Evolutionary conservation across 2,329 filamentous ascomycete genomes (phyloP).

Genomic region (Clarireedia paspali): DNA sequence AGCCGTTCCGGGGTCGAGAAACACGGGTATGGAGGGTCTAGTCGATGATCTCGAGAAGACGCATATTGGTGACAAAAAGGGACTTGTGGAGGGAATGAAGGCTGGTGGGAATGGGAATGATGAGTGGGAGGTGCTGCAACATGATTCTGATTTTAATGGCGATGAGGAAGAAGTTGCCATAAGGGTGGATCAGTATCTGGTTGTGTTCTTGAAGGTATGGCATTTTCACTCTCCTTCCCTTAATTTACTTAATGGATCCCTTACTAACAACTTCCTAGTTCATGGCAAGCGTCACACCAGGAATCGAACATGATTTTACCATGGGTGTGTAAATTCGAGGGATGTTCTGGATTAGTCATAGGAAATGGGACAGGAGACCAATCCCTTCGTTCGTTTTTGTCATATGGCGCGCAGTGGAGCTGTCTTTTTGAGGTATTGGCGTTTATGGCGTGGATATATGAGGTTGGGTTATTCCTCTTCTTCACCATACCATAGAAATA

Average conservation of each 20-base stretch:
- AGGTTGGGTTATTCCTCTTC: too few species aligned
- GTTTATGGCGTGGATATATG: neutral
- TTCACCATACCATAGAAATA: too few species aligned
- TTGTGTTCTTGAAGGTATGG: conserved; percentile 73
- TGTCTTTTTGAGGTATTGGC: neutral
- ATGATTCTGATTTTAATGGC: conserved; percentile 47
- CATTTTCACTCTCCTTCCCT: neutral
- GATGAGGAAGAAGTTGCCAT: conserved; percentile 71
- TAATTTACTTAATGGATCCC: neutral
- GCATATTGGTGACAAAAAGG: conserved; percentile 41
- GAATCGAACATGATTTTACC: conserved; percentile 96
- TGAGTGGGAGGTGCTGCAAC: conserved; percentile 59
- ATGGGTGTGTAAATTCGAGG: conserved; percentile 65
- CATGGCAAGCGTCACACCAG: conserved; percentile 85
- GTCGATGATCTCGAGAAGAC: conserved; percentile 68
- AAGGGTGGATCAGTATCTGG: conserved; percentile 79
- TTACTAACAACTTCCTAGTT: conserved; percentile 44
- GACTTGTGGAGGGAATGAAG: conserved; percentile 34
- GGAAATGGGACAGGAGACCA: neutral
- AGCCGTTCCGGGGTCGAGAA: conserved; percentile 35
- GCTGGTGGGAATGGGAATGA: conserved; percentile 44
- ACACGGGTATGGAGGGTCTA: conserved; percentile 71
- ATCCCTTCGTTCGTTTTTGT: too few species aligned
- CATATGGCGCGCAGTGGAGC: too few species aligned
- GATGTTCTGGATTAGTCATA: neutral